Conservation (phyloP, 306 rosid genomes). For the Citrullus colocynthis region DNA sequence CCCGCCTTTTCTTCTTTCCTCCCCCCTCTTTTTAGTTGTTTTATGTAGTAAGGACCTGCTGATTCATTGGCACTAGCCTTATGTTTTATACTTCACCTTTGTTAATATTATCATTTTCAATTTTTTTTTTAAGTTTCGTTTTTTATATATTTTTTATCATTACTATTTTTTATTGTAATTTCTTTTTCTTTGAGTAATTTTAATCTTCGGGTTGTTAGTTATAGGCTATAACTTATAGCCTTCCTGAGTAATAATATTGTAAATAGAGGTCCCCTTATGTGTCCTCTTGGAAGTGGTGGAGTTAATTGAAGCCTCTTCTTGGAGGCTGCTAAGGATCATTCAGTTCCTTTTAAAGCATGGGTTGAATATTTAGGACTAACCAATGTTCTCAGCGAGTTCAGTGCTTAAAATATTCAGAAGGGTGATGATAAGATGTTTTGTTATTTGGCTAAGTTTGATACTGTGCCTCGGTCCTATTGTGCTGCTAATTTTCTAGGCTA, state of each 20-base stretch:
- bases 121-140: neutral
- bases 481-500: neutral
- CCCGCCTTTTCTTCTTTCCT: neutral
- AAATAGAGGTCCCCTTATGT: neutral
- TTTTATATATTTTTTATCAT: neutral
- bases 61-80: neutral
- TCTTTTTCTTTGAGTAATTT: neutral
- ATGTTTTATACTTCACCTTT: neutral
- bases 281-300: neutral
- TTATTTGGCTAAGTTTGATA: neutral
- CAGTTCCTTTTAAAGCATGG: neutral
- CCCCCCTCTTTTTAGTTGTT: neutral
- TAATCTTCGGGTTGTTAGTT: neutral
- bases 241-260: neutral
- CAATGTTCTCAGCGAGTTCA: neutral
- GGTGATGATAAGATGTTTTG: neutral
- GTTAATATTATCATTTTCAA: neutral
- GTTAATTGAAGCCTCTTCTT: neutral
- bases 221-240: neutral
- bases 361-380: neutral
- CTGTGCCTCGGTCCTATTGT: neutral
- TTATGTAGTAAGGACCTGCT: conserved; percentile 5
- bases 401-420: neutral
- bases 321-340: neutral
- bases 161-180: neutral